Evolutionary conservation across 1,284 basidiomycete genomes (phyloP).

Genomic region (Mycosarcoma mackinlayi): DNA sequence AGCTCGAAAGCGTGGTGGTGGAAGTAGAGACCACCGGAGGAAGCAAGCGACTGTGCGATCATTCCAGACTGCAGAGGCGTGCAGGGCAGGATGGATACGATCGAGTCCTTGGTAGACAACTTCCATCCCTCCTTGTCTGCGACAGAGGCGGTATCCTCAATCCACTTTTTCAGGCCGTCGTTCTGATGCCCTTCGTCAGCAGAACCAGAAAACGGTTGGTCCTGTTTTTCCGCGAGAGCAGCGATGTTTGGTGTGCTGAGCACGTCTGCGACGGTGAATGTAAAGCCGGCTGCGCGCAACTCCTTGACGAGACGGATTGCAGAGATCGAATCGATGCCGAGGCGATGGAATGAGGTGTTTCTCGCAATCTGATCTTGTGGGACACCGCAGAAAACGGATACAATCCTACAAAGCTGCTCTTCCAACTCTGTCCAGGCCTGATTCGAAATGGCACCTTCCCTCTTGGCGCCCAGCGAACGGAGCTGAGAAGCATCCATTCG

Average conservation of each 20-base stretch:
- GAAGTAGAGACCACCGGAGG: constrained; percentile 52
- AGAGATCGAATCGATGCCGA: constrained; percentile 65
- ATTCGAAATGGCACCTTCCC: constrained; percentile 17
- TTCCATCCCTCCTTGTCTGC: constrained; percentile 21
- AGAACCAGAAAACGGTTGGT: neutral
- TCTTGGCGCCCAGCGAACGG: constrained; percentile 23
- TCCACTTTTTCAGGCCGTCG: constrained; percentile 12
- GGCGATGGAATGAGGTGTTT: constrained; percentile 57
- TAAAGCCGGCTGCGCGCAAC: constrained; percentile 30
- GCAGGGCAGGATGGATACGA: constrained; percentile 54
- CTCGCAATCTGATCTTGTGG: constrained; percentile 30
- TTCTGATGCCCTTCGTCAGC: neutral
- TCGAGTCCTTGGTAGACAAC: constrained; percentile 23
- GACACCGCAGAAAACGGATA: constrained; percentile 38
- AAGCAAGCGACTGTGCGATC: constrained; percentile 58
- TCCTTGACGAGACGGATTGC: constrained; percentile 53
- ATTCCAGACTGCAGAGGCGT: constrained; percentile 66
- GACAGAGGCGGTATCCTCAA: neutral
- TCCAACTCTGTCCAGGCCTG: constrained; percentile 37
- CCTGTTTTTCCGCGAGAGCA: constrained; percentile 41
- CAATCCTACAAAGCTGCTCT: constrained; percentile 22
- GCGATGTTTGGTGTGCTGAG: constrained; percentile 48
- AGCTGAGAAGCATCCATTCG: constrained; percentile 27
- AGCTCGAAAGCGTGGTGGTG: constrained; percentile 53
- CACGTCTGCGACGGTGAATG: constrained; percentile 46